These are phyloP conservation scores for Boletus sp. DNA, from an alignment of 1,284 basidiomycete genomes.

Conservation along the genomic window DNA sequence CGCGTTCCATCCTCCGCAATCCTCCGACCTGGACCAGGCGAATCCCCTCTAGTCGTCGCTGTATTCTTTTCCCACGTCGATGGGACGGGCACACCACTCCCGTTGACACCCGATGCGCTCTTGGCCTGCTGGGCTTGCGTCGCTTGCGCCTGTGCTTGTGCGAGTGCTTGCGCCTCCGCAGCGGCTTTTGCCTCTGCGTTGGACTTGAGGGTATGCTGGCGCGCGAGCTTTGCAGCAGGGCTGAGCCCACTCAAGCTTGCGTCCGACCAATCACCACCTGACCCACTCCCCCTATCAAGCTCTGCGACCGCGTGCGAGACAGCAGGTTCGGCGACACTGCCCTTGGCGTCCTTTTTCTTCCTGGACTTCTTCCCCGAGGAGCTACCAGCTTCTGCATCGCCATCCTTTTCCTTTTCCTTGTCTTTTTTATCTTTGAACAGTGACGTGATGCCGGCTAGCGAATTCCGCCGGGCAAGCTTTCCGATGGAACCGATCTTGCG, in stretches of 20 bases:
- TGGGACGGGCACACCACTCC: constrained; percentile 50
- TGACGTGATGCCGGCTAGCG: constrained; percentile 90
- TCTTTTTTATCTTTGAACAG: constrained; percentile 92
- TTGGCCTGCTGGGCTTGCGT: constrained; percentile 44
- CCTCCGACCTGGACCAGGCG: constrained; percentile 48
- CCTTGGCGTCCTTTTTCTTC: constrained; percentile 63
- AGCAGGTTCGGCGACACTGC: constrained; percentile 68
- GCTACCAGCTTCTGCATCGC: constrained; percentile 46
- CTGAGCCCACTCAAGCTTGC: constrained; percentile 78
- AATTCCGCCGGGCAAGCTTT: constrained; percentile 89
- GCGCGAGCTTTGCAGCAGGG: constrained; percentile 89
- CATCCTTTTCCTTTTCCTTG: constrained; percentile 54
- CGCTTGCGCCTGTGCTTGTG: constrained; percentile 57
- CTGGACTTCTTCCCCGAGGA: constrained; percentile 47
- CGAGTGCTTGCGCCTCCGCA: constrained; percentile 51
- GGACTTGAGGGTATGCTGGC: constrained; percentile 86
- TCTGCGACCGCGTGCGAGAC: constrained; percentile 89
- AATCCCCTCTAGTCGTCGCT: constrained; percentile 52
- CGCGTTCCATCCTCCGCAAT: constrained; percentile 72
- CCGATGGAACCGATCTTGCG: constrained; percentile 95
- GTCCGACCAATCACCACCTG: constrained; percentile 53
- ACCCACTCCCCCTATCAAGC: constrained; percentile 63
- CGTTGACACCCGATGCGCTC: constrained; percentile 32
- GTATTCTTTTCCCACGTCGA: constrained; percentile 83
- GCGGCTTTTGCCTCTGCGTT: constrained; percentile 79